phyloP scores from a whole-genome alignment of 345 rosid species.

The Eucalyptus sp. region DNA sequence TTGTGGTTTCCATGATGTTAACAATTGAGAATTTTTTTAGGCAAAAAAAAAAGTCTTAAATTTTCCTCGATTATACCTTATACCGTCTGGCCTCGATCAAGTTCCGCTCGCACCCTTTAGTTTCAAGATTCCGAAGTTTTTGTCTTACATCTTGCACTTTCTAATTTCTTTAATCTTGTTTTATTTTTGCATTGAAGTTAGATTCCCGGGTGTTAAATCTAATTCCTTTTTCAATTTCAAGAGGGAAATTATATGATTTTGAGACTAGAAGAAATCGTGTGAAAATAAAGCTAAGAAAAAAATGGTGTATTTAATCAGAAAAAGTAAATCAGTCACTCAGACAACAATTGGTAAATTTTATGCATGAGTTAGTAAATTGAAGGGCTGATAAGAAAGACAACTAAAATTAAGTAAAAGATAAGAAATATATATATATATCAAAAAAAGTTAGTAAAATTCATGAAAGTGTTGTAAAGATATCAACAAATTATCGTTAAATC shows the following conservation, averaged over 20 bases:
- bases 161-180: not conserved
- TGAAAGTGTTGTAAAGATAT: not conserved
- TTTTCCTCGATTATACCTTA: not conserved
- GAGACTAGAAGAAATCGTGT: no score
- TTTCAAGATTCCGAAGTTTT: not conserved
- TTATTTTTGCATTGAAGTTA: not conserved
- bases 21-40: no score
- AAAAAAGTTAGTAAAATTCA: not conserved
- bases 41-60: no score
- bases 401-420: not conserved
- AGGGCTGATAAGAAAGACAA: not conserved
- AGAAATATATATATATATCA: no score
- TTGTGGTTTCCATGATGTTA: no score
- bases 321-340: not conserved
- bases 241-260: no score
- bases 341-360: no score
- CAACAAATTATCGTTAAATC: not conserved
- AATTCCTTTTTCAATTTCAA: no score
- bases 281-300: no score
- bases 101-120: not conserved
- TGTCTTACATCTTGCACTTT: not conserved
- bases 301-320: no score
- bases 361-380: no score
- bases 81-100: not conserved
- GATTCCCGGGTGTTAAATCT: not conserved